These are phyloP conservation scores for Venturia aucupariae DNA, from an alignment of 2,329 filamentous ascomycete species.

Conservation along the genomic window DNA sequence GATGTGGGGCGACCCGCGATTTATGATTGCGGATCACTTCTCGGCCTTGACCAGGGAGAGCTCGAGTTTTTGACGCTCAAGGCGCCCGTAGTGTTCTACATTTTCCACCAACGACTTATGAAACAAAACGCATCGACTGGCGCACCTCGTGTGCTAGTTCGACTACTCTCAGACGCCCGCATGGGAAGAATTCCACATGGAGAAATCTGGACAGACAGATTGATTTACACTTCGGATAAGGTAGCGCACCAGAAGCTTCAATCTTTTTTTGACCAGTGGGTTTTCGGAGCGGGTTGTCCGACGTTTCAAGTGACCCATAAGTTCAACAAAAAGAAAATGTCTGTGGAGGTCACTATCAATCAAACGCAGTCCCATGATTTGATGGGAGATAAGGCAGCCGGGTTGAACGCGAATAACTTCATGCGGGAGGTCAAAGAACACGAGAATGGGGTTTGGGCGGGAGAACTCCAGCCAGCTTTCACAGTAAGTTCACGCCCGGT, in stretches of 20 bases:
- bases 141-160: conserved; percentile 74
- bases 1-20: conserved; percentile 78
- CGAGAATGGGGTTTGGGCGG: conserved; percentile 57
- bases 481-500: conserved; percentile 34
- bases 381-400: conserved; percentile 21
- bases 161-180: conserved; percentile 77
- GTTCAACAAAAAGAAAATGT: conserved; percentile 96
- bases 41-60: conserved; percentile 77
- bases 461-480: conserved; percentile 68
- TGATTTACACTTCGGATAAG: conserved; percentile 79
- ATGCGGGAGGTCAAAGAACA: conserved; percentile 78
- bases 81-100: conserved; percentile 82
- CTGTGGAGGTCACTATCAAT: conserved; percentile 81
- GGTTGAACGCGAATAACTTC: conserved; percentile 64
- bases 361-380: conserved; percentile 53
- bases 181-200: conserved; percentile 65
- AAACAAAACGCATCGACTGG: conserved; percentile 82
- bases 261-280: conserved; percentile 88
- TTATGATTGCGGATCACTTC: conserved; percentile 64
- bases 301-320: conserved; percentile 75
- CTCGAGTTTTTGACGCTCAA: conserved; percentile 86
- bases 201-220: conserved; percentile 64
- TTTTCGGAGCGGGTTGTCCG: conserved; percentile 80
- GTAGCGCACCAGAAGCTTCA: conserved; percentile 80
- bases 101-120: conserved; percentile 80